Base-by-base conservation (phyloP, 2,329 filamentous ascomycete genomes). In the Ceratocystis harringtonii region DNA sequence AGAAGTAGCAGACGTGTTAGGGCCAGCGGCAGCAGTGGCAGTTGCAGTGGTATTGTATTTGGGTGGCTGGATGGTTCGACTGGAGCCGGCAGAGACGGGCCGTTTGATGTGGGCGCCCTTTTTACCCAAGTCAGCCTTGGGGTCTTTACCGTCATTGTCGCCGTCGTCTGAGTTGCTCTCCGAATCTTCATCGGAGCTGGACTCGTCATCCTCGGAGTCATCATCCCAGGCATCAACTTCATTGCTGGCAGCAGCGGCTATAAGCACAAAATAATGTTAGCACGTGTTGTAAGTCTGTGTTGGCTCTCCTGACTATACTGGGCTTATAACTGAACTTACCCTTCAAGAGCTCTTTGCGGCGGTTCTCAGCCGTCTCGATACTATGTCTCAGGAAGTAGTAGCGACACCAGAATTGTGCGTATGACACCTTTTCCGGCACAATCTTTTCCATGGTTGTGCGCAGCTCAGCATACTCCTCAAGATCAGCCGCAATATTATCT, bases 351-450 rank as follows among this genome's bases (percentile, higher is more conserved):
- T 99, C 94, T 70, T 88, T 86, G 74, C 94, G 82, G 74, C 90
- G 85, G 71, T 88, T 86, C 77, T 99, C 94, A 66, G 96, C 92
- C 30, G 89, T 92, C 78, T 97, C 92, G 69, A 99, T 88, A 17
- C 94, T 90, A 72, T 95, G 88, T 71, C 92, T 82, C 69, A 97
- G 77, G 78, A 96, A 99, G 74, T 97, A 97, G 76, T 99, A 99
- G 65, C 94, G 82, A 73, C 83, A 88, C 92, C 94, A 99, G 74
- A 99, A 99, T 63, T 88, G 83, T 63, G 79, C 81, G 72, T 99
- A 99, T 43, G 92, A 82, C n/a, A 96, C 89, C 70, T 84, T 83
- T 75, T 92, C 91, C 1, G 94, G 94, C n/a, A 99, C 94, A 65
- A 96, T 78, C 77, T 88, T 91, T 81, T 96, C 94, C 92, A 99